Base-by-base conservation (phyloP, 345 rosid species). In the Aquilaria malaccensis region DNA sequence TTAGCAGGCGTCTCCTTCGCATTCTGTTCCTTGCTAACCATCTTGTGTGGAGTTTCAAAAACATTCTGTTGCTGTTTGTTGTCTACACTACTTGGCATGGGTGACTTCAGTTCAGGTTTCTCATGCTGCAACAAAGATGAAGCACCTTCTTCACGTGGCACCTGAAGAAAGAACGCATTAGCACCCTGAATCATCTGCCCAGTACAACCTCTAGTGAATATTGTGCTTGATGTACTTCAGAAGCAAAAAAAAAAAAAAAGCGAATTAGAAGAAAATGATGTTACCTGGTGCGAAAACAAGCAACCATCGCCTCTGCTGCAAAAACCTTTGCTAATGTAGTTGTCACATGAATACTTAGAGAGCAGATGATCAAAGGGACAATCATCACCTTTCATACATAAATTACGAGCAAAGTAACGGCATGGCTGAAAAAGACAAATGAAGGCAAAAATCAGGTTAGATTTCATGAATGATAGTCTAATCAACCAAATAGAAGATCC, bases 361-460 rank as follows among this genome's bases (percentile, higher is more conserved):
- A 94, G 97, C 48, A 84, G 74, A 65, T 94, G 99, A 67, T 94
- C 99, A 76, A 75, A 88, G 47, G 95, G 97, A 74, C 97, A 94
- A 48, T 83, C 77, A 14, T 86, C 93, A 62, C 95, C 97, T 78
- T 90, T 90, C 95, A 90, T 81, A 77, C 99, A 90, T 15, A 87
- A 72, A 56, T 79, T 74, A 4, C 89, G 90, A 13, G 90, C 92
- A 83, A 86, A 94, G 79, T 85, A 82, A 72, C 77, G 64, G 76
- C 97, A 94, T 0, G 99, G 97, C 99, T 94, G 83, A 78, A 85
- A 70, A 52, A 83, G 32, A 51, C 75, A 33, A 66, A 63, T 52
- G 9, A 54, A 48, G 33, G 58, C 22, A 14, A 13, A 10, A 30
- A 31, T 67, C 29, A 63, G 45, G 12, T 22, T 53, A 7, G 22